Base-by-base conservation (phyloP, 768 basidiomycete genomes). In the Pleurotus pulmonarius region DNA sequence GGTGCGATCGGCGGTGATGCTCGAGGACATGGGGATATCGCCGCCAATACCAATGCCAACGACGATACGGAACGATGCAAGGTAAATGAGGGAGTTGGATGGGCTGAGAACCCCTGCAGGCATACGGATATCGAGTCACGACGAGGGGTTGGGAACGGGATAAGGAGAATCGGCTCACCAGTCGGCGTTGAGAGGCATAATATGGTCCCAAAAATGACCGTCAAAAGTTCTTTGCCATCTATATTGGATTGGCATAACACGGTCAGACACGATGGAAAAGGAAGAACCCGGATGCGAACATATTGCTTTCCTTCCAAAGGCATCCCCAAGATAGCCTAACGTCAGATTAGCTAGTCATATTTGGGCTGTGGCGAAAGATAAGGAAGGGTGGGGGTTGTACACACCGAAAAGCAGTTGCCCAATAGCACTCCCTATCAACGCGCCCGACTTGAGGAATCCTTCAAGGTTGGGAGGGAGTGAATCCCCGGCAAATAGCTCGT, bases 41-140 rank as follows among this genome's bases (percentile, higher is more conserved):
- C 87, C 90, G 13, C 88, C 90, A 0, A 92, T 83, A 22, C 90
- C 90, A 12, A 92, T 70, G 0, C 90, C 90, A 37, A 92, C 81
- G 4, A 91, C 62, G 49, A 91, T 86, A 11, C 90, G 85, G 64
- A 81, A 90, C 2, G 85, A 61, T 9, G 74, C 74, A 12, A 92
- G 75, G 66, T 86, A 91, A 58, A 89, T 81, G 46, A 90, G 73
- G n/a, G 68, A 74, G 24, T 68, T 61, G 44, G 80, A 65, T 2
- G 86, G 79, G 18, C 78, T 75, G 24, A 89, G 73, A n/a, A 26
- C n/a, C 12, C 29, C 49, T 51, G 22, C 13, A 11, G 11, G 38
- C 15, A 8, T 39, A 39, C 8, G 47, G 24, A 37, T 22, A 11
- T 11, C 34, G 34, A 29, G 12, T 34, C 24, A 38, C 39, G 25